Base-by-base conservation (phyloP, 2,329 filamentous ascomycete genomes). In the Alternaria hordeiaustralica region DNA sequence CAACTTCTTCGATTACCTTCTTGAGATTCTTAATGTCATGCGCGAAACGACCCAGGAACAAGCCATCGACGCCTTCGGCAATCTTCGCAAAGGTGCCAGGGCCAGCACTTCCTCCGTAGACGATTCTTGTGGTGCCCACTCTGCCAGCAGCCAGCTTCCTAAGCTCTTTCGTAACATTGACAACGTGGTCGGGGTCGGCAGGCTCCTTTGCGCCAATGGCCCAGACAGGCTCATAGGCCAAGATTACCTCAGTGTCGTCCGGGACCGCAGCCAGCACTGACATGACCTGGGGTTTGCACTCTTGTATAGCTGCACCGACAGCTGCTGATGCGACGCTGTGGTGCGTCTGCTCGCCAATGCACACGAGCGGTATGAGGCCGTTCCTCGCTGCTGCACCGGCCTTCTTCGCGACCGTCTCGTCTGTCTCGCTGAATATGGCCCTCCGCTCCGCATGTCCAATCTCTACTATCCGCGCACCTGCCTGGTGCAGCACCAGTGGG, bases 201-300 rank as follows among this genome's bases (percentile, higher is more conserved):
- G 93, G 92, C 72, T 90, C 83, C 2, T 86, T 83, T 10, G 92
- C 89, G 0, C 93, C 93, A 78, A 96, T 96, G 1, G 93, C 93
- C 93, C 93, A 96, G 2, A 96, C 92, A 8, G 93, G 93, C 82
- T 96, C 93, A 75, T 96, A 96, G 1, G 93, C 93, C 61, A 96
- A 85, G 7, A 95, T 87, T 6, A 96, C 86, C 51, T 93, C 90
- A 0, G 88, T 87, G 15, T 88, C 84, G 11, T 83, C 82, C 1
- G 89, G 85, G 8, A 95, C 82, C 0, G 84, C 86, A 1, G 82
- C 81, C 55, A 96, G 76, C 3, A 92, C 88, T 1, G 87, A 83
- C 43, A 84, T 83, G 60, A 96, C 84, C 79, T 95, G 92, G 5
- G 82, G 80, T 36, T 82, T 83, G 71, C 92, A 92, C 78, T 94